These are phyloP conservation scores for Chlorella sorokiniana DNA, from an alignment of 139 green algal genomes.

Conservation along the genomic window DNA sequence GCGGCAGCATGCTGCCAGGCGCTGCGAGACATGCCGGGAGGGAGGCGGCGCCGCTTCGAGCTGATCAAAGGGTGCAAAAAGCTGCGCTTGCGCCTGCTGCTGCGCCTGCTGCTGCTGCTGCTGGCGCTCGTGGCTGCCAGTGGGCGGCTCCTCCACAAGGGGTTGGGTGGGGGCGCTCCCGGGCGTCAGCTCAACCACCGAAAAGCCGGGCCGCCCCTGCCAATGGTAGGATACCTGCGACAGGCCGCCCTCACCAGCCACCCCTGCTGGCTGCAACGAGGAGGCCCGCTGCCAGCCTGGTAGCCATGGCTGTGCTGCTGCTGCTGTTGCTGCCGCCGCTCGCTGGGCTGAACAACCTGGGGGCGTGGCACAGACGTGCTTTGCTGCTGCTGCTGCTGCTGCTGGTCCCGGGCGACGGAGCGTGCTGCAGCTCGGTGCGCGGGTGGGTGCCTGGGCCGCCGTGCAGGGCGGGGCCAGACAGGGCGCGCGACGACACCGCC, in stretches of 20 bases:
- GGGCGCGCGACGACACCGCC: not conserved
- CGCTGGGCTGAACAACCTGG: slow-evolving; percentile 1
- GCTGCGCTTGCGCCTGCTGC: no score
- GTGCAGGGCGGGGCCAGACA: not conserved
- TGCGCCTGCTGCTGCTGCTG: not conserved
- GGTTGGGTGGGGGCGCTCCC: not conserved
- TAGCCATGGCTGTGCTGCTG: slow-evolving; percentile 15
- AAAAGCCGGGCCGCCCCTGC: not conserved
- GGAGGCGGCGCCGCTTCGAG: no score
- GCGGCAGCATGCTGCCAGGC: no score
- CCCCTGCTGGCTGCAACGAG: not conserved
- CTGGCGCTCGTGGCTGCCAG: not conserved
- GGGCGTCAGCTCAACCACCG: not conserved
- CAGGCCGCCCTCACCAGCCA: no score
- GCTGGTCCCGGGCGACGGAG: not conserved
- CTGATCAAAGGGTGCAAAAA: not conserved
- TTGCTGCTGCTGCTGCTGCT: not conserved
- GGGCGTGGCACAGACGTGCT: not conserved
- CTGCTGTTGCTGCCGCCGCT: slow-evolving; percentile 6
- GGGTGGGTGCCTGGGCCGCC: not conserved
- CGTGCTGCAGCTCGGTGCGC: not conserved
- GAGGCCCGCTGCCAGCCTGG: slow-evolving; percentile 16
- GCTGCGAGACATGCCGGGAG: no score
- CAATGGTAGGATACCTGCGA: no score
- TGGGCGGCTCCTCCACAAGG: not conserved